Percentiles rank a stretch among this genome's conserved stretches.
Conservation (phyloP, 2,329 filamentous ascomycete species). For the Byssothecium circinans region DNA sequence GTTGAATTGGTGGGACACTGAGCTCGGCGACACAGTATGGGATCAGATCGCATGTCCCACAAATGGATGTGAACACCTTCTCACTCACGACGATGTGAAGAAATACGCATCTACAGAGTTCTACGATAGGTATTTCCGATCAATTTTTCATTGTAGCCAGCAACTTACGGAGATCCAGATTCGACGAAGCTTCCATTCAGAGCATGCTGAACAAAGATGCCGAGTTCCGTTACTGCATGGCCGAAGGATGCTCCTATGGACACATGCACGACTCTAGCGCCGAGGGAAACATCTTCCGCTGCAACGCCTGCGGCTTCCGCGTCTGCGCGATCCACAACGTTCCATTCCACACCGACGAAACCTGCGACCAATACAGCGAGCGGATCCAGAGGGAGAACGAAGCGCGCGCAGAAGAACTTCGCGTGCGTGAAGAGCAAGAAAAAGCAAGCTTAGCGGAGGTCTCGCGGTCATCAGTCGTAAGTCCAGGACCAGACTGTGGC, state of each 20-base stretch:
- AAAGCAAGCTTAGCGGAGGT: slow-evolving; percentile 17
- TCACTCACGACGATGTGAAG: no score
- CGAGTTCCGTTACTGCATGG: slow-evolving; percentile 56
- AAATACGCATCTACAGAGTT: no score
- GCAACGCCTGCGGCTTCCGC: slow-evolving; percentile 33
- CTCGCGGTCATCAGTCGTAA: slow-evolving; percentile 28
- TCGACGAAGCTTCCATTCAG: no score
- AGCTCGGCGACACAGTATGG: no score
- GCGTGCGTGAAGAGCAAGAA: no score
- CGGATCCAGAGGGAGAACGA: slow-evolving; percentile 24
- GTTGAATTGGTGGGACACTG: no score
- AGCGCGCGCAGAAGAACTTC: background rate
- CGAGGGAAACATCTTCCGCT: slow-evolving; percentile 47
- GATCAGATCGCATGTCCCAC: no score
- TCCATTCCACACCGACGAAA: slow-evolving; percentile 41
- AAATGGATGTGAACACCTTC: no score
- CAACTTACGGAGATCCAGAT: no score
- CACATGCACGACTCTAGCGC: slow-evolving; percentile 54
- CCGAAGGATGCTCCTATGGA: slow-evolving; percentile 51
- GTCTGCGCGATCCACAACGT: slow-evolving; percentile 37
- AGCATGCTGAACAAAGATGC: slow-evolving; percentile 5
- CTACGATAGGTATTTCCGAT: no score
- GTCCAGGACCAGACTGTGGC: slow-evolving; percentile 39
- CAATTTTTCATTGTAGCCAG: no score
- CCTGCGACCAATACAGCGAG: slow-evolving; percentile 39